phyloP scores from a whole-genome alignment of 139 green algal genomes.

The Micractinium sp. region DNA sequence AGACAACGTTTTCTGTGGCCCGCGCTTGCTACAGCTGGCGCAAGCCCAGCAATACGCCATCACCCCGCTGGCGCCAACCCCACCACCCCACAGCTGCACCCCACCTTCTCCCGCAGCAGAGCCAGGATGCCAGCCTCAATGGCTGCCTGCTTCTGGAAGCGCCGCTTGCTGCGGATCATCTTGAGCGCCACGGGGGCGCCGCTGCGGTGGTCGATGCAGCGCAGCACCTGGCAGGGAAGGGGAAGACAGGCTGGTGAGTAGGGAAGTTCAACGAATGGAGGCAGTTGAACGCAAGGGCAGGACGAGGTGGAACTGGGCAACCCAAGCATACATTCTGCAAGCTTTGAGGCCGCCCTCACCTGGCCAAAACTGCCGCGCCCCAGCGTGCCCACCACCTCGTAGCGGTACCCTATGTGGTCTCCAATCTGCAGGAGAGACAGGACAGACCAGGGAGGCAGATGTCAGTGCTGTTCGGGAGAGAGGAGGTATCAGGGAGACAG shows the following conservation, averaged over 20 bases:
- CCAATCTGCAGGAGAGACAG: slow-evolving; percentile 1
- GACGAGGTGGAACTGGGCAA: no score
- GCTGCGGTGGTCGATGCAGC: slow-evolving; percentile 59
- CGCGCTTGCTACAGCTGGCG: not conserved
- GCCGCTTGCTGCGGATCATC: slow-evolving; percentile 97
- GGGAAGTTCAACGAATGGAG: not conserved
- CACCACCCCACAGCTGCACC: not conserved
- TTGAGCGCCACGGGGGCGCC: slow-evolving; percentile 78
- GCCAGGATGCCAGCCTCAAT: slow-evolving; percentile 91
- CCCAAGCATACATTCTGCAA: not conserved
- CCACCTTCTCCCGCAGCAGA: slow-evolving; percentile 72
- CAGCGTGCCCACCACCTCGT: slow-evolving; percentile 79
- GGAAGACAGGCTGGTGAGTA: not conserved
- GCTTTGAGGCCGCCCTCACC: not conserved
- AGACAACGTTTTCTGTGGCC: not conserved
- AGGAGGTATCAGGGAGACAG: not conserved
- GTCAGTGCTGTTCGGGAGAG: no score
- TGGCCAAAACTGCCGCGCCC: slow-evolving; percentile 96
- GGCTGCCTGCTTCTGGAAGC: slow-evolving; percentile 86
- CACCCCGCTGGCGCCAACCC: not conserved
- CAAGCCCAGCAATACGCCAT: not conserved
- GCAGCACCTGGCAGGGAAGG: slow-evolving; percentile 63
- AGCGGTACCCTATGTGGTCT: slow-evolving; percentile 58
- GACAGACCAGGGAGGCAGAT: not conserved
- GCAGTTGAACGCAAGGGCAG: not conserved